Evolutionary conservation across 2,329 filamentous ascomycete genomes (phyloP).

Genomic region (Colletotrichum nymphaeae): DNA sequence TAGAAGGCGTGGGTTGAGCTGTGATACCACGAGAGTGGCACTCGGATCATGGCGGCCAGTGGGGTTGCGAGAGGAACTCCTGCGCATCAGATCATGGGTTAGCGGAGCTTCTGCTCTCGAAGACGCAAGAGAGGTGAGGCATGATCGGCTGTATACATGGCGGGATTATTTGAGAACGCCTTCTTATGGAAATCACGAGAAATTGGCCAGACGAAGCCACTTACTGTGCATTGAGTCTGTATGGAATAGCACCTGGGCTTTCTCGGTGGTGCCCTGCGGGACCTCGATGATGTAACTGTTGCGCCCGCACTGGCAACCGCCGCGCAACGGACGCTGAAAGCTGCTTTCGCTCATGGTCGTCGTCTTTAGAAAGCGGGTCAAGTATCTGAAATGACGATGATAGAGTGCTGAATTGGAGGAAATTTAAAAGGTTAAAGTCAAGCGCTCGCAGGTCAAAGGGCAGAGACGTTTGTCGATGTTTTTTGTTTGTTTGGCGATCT

Average conservation of each 20-base stretch:
- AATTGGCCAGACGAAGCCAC: slow-evolving; percentile 47
- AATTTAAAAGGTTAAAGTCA: background rate
- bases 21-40: slow-evolving; percentile 85
- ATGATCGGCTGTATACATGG: background rate
- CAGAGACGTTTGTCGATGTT: background rate
- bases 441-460: background rate
- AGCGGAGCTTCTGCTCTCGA: slow-evolving; percentile 22
- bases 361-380: background rate
- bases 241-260: slow-evolving; percentile 80
- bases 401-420: background rate
- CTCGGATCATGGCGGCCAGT: slow-evolving; percentile 83
- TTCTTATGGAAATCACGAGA: background rate
- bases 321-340: slow-evolving; percentile 69
- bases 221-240: slow-evolving; percentile 77
- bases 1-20: slow-evolving; percentile 81
- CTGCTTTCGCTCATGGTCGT: slow-evolving; percentile 52
- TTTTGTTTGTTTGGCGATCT: slow-evolving; percentile 26
- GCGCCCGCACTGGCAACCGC: slow-evolving; percentile 86
- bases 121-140: background rate
- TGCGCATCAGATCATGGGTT: slow-evolving; percentile 40
- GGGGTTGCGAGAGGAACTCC: slow-evolving; percentile 77
- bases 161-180: background rate
- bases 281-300: slow-evolving; percentile 83
- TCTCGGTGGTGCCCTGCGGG: slow-evolving; percentile 66
- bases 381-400: background rate